Evolutionary conservation across 2,329 filamentous ascomycete genomes (phyloP).

Genomic region (Penicillium freii): DNA sequence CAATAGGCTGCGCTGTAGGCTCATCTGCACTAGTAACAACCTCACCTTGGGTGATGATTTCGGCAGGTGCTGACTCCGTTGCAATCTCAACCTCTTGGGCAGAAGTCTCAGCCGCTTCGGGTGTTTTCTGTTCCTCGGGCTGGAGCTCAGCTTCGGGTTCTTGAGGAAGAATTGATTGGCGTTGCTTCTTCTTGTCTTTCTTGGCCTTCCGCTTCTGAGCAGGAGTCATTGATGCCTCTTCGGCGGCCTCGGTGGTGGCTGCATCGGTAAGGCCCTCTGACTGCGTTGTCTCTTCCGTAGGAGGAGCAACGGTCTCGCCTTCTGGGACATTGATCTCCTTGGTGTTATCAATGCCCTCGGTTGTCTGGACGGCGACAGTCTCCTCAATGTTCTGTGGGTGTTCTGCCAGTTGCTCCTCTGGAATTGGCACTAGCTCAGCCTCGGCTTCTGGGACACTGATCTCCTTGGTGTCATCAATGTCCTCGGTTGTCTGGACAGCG

Average conservation of each 20-base stretch:
- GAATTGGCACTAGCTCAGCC: slow-evolving; percentile 1
- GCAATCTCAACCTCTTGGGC: background rate
- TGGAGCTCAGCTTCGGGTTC: background rate
- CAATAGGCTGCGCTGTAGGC: background rate
- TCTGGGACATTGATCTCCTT: background rate
- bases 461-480: background rate
- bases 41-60: background rate
- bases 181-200: slow-evolving; percentile 30
- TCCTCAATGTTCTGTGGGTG: slow-evolving; percentile 2
- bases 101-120: background rate
- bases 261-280: background rate
- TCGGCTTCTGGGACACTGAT: background rate
- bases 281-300: background rate
- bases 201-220: slow-evolving; percentile 21
- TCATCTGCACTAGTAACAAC: background rate
- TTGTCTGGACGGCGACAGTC: background rate
- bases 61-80: background rate
- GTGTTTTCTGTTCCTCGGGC: background rate
- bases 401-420: slow-evolving; percentile 4
- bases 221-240: background rate
- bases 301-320: background rate
- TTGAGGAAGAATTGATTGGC: slow-evolving; percentile 18
- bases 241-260: background rate
- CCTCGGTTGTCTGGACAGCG: background rate
- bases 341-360: background rate